Evolutionary conservation across 2,329 filamentous ascomycete genomes (phyloP).

Genomic region (Blastomyces emzantsi): DNA sequence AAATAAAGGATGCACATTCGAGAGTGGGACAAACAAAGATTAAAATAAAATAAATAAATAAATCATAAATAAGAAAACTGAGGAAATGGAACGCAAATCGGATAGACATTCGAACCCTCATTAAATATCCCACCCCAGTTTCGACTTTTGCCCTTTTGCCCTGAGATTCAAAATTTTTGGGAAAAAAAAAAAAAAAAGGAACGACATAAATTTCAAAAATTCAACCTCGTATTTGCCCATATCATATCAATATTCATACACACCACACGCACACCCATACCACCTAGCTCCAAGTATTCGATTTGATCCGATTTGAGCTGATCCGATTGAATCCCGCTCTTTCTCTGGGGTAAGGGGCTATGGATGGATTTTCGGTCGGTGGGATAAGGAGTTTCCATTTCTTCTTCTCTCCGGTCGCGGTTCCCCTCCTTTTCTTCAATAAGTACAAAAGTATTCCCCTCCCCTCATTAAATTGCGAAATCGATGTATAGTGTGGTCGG

Average conservation of each 20-base stretch:
- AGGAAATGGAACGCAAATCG: neutral
- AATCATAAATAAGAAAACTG: neutral
- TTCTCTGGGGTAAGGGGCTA: neutral
- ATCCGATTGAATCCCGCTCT: neutral
- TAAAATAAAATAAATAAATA: neutral
- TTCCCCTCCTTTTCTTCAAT: neutral
- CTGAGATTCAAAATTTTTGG: neutral
- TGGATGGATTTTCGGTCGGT: neutral
- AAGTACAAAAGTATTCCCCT: neutral
- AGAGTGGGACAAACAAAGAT: neutral
- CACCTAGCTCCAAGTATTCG: neutral
- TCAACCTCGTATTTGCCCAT: neutral
- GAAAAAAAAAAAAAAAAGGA: neutral
- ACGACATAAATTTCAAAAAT: neutral
- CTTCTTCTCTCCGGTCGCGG: neutral
- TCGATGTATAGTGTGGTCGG: neutral
- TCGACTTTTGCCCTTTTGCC: neutral
- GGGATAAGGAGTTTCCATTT: neutral
- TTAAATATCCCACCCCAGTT: neutral
- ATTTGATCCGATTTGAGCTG: neutral
- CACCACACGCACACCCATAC: neutral
- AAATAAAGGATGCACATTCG: neutral
- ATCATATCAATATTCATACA: conserved; percentile 7
- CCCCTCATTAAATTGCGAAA: neutral
- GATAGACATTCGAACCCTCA: neutral